phyloP scores from a whole-genome alignment of 2,329 filamentous ascomycete genomes.

The Bipolaris bicolor region DNA sequence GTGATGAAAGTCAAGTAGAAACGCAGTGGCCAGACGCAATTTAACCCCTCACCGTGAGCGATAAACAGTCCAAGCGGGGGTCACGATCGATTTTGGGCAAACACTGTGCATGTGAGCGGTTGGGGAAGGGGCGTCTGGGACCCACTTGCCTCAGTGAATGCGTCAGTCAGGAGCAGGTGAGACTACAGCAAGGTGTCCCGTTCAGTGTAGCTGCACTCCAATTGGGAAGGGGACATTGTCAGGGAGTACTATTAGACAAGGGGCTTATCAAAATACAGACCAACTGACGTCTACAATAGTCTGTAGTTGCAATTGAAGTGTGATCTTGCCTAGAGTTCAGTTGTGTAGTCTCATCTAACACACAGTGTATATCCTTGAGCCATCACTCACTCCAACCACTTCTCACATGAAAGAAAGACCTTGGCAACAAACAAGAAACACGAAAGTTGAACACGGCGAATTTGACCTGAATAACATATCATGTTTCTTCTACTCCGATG shows the following conservation, averaged over 20 bases:
- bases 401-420: background rate
- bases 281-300: background rate
- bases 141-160: background rate
- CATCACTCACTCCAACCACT: too few species aligned
- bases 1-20: slow-evolving; percentile 8
- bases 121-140: background rate
- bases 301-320: background rate
- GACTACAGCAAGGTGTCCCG: background rate
- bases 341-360: too few species aligned
- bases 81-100: background rate
- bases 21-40: background rate
- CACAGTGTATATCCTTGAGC: too few species aligned
- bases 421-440: background rate
- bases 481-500: background rate
- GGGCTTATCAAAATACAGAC: background rate
- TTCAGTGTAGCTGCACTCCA: background rate
- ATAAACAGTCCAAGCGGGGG: slow-evolving; percentile 1
- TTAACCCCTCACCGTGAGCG: background rate
- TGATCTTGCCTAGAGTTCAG: background rate
- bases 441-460: too few species aligned
- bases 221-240: background rate
- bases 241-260: background rate
- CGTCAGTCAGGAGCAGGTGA: background rate
- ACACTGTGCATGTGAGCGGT: background rate
- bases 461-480: background rate